These are phyloP conservation scores for Adansonia rubrostipa DNA, from an alignment of 441 rosid species.

Conservation along the genomic window DNA sequence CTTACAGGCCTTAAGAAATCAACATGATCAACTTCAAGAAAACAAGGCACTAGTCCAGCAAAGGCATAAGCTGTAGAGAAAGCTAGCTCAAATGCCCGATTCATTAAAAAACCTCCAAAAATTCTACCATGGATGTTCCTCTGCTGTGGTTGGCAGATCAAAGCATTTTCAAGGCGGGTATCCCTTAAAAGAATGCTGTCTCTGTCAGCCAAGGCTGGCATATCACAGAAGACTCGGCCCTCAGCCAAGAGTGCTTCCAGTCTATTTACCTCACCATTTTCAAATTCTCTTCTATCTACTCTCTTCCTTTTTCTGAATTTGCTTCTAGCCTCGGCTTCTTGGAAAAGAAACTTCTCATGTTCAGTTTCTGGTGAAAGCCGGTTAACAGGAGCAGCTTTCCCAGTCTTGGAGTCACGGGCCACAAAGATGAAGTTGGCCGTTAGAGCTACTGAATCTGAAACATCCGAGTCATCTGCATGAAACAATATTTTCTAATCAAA, in stretches of 20 bases:
- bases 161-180: slow-evolving; percentile 60
- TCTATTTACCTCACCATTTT: slow-evolving; percentile 46
- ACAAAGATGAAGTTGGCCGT: slow-evolving; percentile 79
- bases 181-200: slow-evolving; percentile 72
- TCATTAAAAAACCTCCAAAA: slow-evolving; percentile 81
- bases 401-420: slow-evolving; percentile 76
- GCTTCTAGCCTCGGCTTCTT: slow-evolving; percentile 76
- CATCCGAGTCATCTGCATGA: slow-evolving; percentile 44
- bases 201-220: slow-evolving; percentile 86
- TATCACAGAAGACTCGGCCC: slow-evolving; percentile 70
- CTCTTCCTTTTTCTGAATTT: slow-evolving; percentile 53
- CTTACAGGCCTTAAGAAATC: slow-evolving; percentile 80
- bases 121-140: slow-evolving; percentile 81
- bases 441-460: slow-evolving; percentile 57
- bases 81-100: slow-evolving; percentile 71
- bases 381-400: slow-evolving; percentile 71
- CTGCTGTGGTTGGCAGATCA: slow-evolving; percentile 83
- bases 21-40: slow-evolving; percentile 81
- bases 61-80: slow-evolving; percentile 78
- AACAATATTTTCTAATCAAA: slow-evolving; percentile 21
- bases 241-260: slow-evolving; percentile 60
- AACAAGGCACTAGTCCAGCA: slow-evolving; percentile 71
- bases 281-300: slow-evolving; percentile 41
- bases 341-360: slow-evolving; percentile 57
- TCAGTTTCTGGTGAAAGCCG: slow-evolving; percentile 67